Evolutionary conservation across 768 basidiomycete genomes (phyloP).

Genomic region (Serendipita vermifera): DNA sequence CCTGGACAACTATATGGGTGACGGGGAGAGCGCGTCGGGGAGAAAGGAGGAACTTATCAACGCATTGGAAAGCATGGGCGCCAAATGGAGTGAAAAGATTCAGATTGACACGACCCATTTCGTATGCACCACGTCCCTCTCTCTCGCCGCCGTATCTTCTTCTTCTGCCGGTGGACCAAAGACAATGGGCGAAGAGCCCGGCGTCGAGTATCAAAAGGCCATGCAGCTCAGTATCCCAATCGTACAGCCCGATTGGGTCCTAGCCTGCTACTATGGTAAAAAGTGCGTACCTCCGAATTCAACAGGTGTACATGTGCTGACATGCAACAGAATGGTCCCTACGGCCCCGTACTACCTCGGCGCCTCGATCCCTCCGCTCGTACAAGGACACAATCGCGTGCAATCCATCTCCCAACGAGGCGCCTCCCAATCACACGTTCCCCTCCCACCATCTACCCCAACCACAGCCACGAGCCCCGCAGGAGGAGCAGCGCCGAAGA

Average conservation of each 20-base stretch:
- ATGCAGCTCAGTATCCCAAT: conserved; percentile 87
- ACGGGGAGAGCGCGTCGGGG: conserved; percentile 22
- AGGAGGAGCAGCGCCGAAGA: conserved; percentile 33
- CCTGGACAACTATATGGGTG: conserved; percentile 35
- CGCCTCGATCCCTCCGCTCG: conserved; percentile 34
- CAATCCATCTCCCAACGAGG: conserved; percentile 68
- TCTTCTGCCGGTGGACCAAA: neutral
- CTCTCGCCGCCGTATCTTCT: conserved; percentile 21
- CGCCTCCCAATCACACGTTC: conserved; percentile 32
- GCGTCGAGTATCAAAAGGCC: conserved; percentile 89
- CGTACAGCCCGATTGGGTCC: conserved; percentile 87
- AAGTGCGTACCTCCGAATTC: conserved; percentile 39
- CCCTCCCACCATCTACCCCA: conserved; percentile 19
- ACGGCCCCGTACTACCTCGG: conserved; percentile 77
- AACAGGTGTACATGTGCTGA: neutral
- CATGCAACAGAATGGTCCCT: conserved; percentile 60
- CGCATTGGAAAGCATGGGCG: conserved; percentile 73
- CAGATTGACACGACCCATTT: conserved; percentile 98
- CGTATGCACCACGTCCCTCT: conserved; percentile 80
- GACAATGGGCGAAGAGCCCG: conserved; percentile 43
- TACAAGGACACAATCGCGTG: conserved; percentile 35
- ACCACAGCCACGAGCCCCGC: conserved; percentile 26
- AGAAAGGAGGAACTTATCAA: conserved; percentile 70
- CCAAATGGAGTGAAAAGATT: conserved; percentile 82
- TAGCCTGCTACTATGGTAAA: conserved; percentile 76